Conservation (phyloP, 1,284 basidiomycete species). For the Paramarasmius palmivorus region DNA sequence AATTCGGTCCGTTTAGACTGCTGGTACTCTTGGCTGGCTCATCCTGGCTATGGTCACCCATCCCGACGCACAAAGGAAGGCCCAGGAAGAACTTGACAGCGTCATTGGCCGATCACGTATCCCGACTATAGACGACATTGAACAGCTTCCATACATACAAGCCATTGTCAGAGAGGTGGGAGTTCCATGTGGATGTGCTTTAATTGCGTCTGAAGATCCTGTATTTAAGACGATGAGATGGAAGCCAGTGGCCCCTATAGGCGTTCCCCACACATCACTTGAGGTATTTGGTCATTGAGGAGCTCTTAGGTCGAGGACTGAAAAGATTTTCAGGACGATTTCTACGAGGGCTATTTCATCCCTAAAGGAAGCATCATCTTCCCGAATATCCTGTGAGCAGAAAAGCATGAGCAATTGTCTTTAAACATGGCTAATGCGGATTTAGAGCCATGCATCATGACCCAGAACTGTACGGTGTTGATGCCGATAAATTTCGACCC, state of each 20-base stretch:
- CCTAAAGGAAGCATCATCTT: slow-evolving; percentile 14
- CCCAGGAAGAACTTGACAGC: slow-evolving; percentile 15
- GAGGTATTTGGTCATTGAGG: neutral
- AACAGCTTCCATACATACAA: slow-evolving; percentile 13
- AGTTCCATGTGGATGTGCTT: too few relatives aligned
- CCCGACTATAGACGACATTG: slow-evolving; percentile 11
- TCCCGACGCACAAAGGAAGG: slow-evolving; percentile 13
- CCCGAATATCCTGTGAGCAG: slow-evolving; percentile 11
- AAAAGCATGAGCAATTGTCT: neutral
- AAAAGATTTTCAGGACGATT: slow-evolving; percentile 10
- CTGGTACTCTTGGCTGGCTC: slow-evolving; percentile 9
- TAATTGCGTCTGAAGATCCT: neutral
- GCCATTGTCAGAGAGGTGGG: slow-evolving; percentile 16
- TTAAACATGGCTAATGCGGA: neutral
- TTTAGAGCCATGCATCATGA: slow-evolving; percentile 8
- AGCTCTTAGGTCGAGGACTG: neutral
- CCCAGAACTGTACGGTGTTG: slow-evolving; percentile 19
- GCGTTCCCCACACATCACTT: slow-evolving; percentile 4
- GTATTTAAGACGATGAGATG: neutral
- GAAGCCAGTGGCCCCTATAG: neutral
- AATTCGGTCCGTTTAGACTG: neutral
- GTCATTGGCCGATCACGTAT: slow-evolving; percentile 13
- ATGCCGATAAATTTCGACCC: slow-evolving; percentile 21
- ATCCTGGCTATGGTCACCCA: slow-evolving; percentile 13
- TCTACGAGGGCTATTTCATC: slow-evolving; percentile 12